Evolutionary conservation across 495 filamentous ascomycete species (phyloP).

Genomic region (Pyrenopolyporus hunteri): DNA sequence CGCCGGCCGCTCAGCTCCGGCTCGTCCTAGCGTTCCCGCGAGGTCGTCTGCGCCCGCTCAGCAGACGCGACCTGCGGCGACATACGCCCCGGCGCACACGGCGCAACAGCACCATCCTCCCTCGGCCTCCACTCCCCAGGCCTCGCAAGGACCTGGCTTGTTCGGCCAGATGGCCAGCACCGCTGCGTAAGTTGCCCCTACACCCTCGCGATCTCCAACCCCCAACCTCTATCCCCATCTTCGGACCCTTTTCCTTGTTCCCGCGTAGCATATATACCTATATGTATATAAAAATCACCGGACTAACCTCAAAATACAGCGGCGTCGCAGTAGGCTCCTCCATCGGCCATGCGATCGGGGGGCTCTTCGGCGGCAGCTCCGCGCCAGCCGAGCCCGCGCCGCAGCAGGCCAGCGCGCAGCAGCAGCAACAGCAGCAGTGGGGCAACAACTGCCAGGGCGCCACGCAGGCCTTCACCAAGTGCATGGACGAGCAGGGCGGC

Average conservation of each 20-base stretch:
- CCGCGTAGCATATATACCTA: not conserved
- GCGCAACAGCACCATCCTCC: conserved; percentile 53
- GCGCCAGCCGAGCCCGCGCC: conserved; percentile 61
- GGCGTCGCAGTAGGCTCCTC: conserved; percentile 95
- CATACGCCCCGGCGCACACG: conserved; percentile 64
- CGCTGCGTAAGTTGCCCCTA: conserved; percentile 82
- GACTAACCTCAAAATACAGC: conserved; percentile 53
- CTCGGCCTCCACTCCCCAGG: conserved; percentile 44
- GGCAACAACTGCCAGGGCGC: conserved; percentile 77
- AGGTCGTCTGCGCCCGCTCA: conserved; percentile 63
- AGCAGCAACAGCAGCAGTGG: conserved; percentile 56
- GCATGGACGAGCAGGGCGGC: conserved; percentile 92
- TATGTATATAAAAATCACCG: not conserved
- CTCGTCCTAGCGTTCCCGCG: conserved; percentile 71
- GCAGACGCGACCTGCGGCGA: conserved; percentile 67
- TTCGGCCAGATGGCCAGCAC: conserved; percentile 88
- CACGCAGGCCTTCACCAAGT: conserved; percentile 85
- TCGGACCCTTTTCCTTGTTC: not conserved
- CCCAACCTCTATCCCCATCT: not conserved
- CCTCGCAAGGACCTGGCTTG: conserved; percentile 71
- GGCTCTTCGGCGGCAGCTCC: conserved; percentile 71
- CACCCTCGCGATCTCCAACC: no score
- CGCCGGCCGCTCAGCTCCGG: conserved; percentile 65
- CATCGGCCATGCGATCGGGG: conserved; percentile 92
- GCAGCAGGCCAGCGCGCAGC: conserved; percentile 43